Percentiles rank a stretch among this genome's conserved stretches.
Evolutionary conservation across 352 stramenopile genomes (phyloP).

Genomic region (Phytophthora brassicae): DNA sequence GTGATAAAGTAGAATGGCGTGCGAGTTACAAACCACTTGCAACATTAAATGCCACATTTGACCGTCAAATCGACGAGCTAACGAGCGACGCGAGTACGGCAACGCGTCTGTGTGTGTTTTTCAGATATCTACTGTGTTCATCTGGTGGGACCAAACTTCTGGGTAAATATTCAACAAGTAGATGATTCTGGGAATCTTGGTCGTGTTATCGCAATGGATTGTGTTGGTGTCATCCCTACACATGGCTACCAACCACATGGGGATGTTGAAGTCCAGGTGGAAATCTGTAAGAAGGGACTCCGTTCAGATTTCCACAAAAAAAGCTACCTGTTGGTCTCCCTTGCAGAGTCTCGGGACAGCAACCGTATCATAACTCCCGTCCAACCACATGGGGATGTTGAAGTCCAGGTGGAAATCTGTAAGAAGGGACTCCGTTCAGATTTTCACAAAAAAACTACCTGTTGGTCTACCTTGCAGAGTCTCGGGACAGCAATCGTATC

Average conservation of each 20-base stretch:
- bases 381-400: background rate
- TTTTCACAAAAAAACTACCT: too few species aligned
- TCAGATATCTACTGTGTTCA: slow-evolving; percentile 7
- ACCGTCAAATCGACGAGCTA: too few species aligned
- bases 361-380: background rate
- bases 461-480: background rate
- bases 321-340: background rate
- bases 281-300: too few species aligned
- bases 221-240: too few species aligned
- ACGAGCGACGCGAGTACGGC: too few species aligned
- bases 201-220: too few species aligned
- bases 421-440: too few species aligned
- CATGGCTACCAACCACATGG: background rate
- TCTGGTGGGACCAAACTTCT: slow-evolving; percentile 1
- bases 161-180: too few species aligned
- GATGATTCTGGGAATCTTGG: too few species aligned
- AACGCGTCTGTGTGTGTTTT: too few species aligned
- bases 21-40: slow-evolving; percentile 9
- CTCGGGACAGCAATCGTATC: background rate
- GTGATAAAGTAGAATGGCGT: slow-evolving; percentile 10
- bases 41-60: slow-evolving; percentile 6
- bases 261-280: background rate
- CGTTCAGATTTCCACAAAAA: too few species aligned
- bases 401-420: too few species aligned
- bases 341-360: background rate